Evolutionary conservation across 257 asterid species (phyloP), one percentile per base, ranked within the genome.

Genomic region (Petunia secreta): DNA sequence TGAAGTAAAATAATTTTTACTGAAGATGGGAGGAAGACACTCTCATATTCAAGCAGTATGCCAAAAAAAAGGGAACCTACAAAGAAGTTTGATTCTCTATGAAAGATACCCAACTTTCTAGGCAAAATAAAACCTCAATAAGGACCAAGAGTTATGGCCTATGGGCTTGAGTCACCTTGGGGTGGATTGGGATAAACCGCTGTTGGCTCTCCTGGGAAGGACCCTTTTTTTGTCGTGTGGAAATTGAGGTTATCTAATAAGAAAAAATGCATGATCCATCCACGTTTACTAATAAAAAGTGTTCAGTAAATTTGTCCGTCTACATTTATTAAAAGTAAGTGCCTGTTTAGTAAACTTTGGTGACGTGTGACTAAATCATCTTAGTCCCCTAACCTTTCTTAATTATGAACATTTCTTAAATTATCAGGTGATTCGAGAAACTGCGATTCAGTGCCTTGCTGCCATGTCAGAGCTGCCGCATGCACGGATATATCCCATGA

Each of bases 371-470:
- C 41, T 36, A 66, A 41, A 66, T 66, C 75, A 41, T 66, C 75
- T 41, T 15, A 3, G 38, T 41, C 8, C 38, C 36, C 40, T 34
- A 41, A 6, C 34, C 13, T 48, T 41, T 69, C 79, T 57, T 25
- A 36, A 15, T 77, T n/a, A 53, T 59, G 79, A 75, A 25, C 63
- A 41, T 38, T 52, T 36, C 53, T 77, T 6, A 54, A 78, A 15
- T 86, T 87, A 81, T 82, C 91, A 95, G 98, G 92, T 86, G 80
- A 80, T 93, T 69, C 91, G 99, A 38, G 97, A 92, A 87, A 92
- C 96, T 62, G 96, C 97, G 64, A 80, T 95, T 80, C 99, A 95
- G 85, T 93, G 99, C 89, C 97, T 95, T 81, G 88, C 86, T 82
- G 95, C 98, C 82, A 85, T 90, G 86, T 88, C 96, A 63, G 82